Conservation (phyloP, 2,329 filamentous ascomycete species). For the Dothistroma pini region DNA sequence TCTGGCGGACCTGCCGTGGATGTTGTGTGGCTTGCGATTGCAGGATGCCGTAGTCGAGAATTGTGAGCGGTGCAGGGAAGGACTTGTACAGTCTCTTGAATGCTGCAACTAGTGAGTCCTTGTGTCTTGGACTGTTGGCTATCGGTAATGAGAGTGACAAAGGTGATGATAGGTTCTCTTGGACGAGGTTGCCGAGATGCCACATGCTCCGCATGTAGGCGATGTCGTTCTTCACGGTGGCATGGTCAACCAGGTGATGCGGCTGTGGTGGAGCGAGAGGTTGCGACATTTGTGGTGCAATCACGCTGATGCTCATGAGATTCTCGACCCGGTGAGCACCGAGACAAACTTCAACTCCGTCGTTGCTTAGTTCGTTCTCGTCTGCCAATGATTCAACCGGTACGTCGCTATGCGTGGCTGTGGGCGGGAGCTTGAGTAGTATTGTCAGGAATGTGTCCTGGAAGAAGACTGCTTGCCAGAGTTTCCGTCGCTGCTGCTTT, state of each 20-base stretch:
- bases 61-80: slow-evolving; percentile 67
- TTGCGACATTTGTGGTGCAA: slow-evolving; percentile 40
- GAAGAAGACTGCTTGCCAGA: slow-evolving; percentile 77
- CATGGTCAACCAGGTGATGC: slow-evolving; percentile 33
- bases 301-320: slow-evolving; percentile 51
- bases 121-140: slow-evolving; percentile 63
- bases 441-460: slow-evolving; percentile 81
- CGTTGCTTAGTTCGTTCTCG: slow-evolving; percentile 50
- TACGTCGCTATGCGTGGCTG: slow-evolving; percentile 75
- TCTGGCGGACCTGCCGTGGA: slow-evolving; percentile 67
- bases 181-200: slow-evolving; percentile 74
- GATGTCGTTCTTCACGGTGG: slow-evolving; percentile 34
- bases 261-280: slow-evolving; percentile 33
- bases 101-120: slow-evolving; percentile 64
- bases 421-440: slow-evolving; percentile 71
- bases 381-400: slow-evolving; percentile 69
- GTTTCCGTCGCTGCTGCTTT: slow-evolving; percentile 72
- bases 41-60: slow-evolving; percentile 61
- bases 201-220: slow-evolving; percentile 70
- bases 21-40: slow-evolving; percentile 55
- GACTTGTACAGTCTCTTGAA: slow-evolving; percentile 70
- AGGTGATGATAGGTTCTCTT: slow-evolving; percentile 71
- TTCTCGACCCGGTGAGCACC: slow-evolving; percentile 44
- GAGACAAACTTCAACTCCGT: slow-evolving; percentile 59
- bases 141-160: slow-evolving; percentile 71